Evolutionary conservation across 805 yeast genomes (phyloP).

Genomic region (Hanseniaspora mollemarum): DNA sequence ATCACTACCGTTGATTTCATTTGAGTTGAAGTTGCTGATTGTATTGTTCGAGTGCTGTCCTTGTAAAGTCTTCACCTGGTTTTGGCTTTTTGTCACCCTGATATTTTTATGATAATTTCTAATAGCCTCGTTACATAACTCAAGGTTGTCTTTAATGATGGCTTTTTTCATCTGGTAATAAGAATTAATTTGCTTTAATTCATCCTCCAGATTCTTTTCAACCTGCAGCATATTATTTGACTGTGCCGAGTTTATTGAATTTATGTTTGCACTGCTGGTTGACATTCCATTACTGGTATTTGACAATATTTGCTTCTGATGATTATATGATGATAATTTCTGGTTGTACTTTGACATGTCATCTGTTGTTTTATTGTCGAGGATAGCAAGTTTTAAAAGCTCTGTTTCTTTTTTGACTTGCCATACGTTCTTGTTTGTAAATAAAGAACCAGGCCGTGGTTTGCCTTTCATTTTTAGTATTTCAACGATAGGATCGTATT

Average conservation of each 20-base stretch:
- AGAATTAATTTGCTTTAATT: background rate
- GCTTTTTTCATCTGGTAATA: background rate
- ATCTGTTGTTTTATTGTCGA: slow-evolving; percentile 8
- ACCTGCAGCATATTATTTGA: background rate
- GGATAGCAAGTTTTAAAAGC: background rate
- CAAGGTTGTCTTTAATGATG: background rate
- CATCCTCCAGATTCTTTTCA: slow-evolving; percentile 8
- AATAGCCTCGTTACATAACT: slow-evolving; percentile 1
- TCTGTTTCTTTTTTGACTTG: slow-evolving; percentile 11
- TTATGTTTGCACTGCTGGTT: background rate
- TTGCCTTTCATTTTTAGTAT: slow-evolving; percentile 13
- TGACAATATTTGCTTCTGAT: slow-evolving; percentile 3
- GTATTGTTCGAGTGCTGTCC: too few species aligned
- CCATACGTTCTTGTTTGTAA: slow-evolving; percentile 9
- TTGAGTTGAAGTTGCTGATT: too few species aligned
- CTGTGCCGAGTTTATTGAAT: slow-evolving; percentile 6
- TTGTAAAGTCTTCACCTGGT: background rate
- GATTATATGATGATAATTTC: slow-evolving; percentile 4
- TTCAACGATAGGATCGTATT: background rate
- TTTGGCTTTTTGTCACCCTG: background rate
- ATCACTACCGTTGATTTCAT: too few species aligned
- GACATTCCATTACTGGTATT: background rate
- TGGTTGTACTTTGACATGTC: slow-evolving; percentile 6
- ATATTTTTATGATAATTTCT: background rate
- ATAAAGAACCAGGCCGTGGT: slow-evolving; percentile 3